A percentile compares a stretch with the other conserved stretches of the same genome.
phyloP scores from a whole-genome alignment of 2,329 filamentous ascomycete species.

The Exophiala spinifera region DNA sequence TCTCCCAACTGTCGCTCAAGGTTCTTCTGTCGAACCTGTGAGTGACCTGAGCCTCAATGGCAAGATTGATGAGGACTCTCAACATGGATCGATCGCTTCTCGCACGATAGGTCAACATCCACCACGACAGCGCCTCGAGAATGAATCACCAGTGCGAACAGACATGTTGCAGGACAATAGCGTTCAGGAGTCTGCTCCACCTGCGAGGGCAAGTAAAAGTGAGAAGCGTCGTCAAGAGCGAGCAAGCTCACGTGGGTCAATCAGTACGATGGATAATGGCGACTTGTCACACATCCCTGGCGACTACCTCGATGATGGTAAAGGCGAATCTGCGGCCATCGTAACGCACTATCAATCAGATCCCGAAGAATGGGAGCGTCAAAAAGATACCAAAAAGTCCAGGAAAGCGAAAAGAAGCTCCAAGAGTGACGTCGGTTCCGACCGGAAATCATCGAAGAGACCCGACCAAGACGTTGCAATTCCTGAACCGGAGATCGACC shows the following conservation, averaged over 20 bases:
- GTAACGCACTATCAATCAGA: constrained; percentile 19
- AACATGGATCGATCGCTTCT: constrained; percentile 39
- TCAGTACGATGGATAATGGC: neutral
- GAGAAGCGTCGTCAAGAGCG: constrained; percentile 23
- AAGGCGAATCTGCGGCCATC: neutral
- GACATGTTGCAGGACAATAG: neutral
- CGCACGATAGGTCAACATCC: neutral
- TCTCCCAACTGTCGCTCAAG: constrained; percentile 47
- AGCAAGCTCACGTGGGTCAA: constrained; percentile 5
- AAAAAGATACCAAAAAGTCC: constrained; percentile 4
- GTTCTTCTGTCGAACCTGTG: constrained; percentile 51
- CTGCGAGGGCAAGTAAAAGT: constrained; percentile 15
- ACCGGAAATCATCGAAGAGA: neutral
- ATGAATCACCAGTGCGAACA: neutral
- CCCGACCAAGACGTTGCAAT: constrained; percentile 1
- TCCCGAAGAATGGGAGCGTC: constrained; percentile 22
- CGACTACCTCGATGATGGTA: constrained; percentile 12
- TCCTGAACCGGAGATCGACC: constrained; percentile 2
- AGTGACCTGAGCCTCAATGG: constrained; percentile 39
- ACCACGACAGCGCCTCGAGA: neutral
- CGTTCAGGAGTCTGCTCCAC: neutral
- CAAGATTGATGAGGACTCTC: constrained; percentile 27
- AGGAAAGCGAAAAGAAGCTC: constrained; percentile 9
- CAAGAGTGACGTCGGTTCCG: constrained; percentile 18
- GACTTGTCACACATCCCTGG: neutral